Percentiles rank a stretch among this genome's conserved stretches.
These are phyloP conservation scores for Schizophyllum amplum DNA, from an alignment of 1,284 basidiomycete species.

Conservation along the genomic window DNA sequence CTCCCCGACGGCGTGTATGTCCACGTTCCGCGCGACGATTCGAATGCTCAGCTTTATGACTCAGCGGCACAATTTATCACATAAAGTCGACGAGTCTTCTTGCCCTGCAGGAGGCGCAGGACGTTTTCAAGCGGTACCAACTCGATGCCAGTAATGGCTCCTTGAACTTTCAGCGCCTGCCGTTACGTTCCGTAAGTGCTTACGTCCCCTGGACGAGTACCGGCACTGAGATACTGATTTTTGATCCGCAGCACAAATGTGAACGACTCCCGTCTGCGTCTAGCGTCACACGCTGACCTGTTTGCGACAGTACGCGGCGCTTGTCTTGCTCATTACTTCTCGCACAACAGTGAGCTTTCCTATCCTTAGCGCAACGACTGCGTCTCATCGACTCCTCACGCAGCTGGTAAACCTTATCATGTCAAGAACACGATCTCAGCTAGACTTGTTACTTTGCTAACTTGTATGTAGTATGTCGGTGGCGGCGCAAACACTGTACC, in stretches of 20 bases:
- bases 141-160: slow-evolving; percentile 45
- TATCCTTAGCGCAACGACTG: too few species aligned
- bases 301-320: slow-evolving; percentile 47
- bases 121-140: slow-evolving; percentile 57
- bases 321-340: slow-evolving; percentile 72
- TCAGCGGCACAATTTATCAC: slow-evolving; percentile 57
- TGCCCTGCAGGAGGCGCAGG: slow-evolving; percentile 39
- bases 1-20: not conserved
- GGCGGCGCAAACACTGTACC: slow-evolving; percentile 63
- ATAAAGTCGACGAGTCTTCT: slow-evolving; percentile 32
- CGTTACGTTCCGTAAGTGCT: slow-evolving; percentile 48
- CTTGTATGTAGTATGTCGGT: slow-evolving; percentile 53
- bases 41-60: slow-evolving; percentile 11
- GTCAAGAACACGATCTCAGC: too few species aligned
- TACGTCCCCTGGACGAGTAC: not conserved
- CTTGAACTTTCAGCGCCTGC: slow-evolving; percentile 59
- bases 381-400: slow-evolving; percentile 2
- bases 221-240: slow-evolving; percentile 9
- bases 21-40: slow-evolving; percentile 7
- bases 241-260: not conserved
- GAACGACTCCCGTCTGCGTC: too few species aligned
- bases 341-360: slow-evolving; percentile 58
- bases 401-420: slow-evolving; percentile 68
- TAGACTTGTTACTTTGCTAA: slow-evolving; percentile 11
- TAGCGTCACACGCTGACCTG: not conserved